Percentiles rank a stretch among this genome's conserved stretches.
These are phyloP conservation scores for Pichia kluyveri DNA, from an alignment of 805 yeast genomes.

Conservation along the genomic window DNA sequence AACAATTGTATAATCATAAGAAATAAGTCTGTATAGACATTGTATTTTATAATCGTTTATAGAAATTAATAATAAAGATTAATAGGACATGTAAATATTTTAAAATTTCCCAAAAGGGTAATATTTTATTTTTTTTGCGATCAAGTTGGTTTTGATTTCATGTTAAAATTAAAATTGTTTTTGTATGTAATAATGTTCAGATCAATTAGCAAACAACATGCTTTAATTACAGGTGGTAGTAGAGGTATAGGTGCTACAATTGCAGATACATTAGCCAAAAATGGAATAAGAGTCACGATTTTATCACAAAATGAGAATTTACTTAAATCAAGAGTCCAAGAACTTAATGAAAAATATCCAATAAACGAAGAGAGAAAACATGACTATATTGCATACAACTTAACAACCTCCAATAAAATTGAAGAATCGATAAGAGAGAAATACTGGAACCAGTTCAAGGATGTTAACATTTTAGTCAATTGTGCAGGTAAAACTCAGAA, in stretches of 20 bases:
- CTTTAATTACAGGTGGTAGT: conserved; percentile 61
- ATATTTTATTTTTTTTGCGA: too few species aligned
- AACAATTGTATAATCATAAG: conserved; percentile 32
- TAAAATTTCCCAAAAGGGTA: too few species aligned
- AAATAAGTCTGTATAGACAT: neutral
- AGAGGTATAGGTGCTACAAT: conserved; percentile 57
- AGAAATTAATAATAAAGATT: too few species aligned
- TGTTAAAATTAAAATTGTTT: too few species aligned
- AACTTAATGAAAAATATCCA: conserved; percentile 14
- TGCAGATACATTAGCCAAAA: conserved; percentile 37
- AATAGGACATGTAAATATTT: too few species aligned
- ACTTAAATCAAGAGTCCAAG: conserved; percentile 22
- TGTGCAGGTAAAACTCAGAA: conserved; percentile 62
- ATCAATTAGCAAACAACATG: conserved; percentile 19
- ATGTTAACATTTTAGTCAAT: conserved; percentile 43
- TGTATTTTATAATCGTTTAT: neutral
- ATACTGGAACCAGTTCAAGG: conserved; percentile 20
- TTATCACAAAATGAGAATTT: conserved; percentile 37
- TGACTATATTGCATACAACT: conserved; percentile 27
- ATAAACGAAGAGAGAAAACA: conserved; percentile 25
- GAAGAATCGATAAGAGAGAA: conserved; percentile 10
- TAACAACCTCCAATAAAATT: conserved; percentile 14
- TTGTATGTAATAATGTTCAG: too few species aligned
- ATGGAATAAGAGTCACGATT: conserved; percentile 45
- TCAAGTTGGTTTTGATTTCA: too few species aligned